Evolutionary conservation across 2,329 filamentous ascomycete genomes (phyloP).

Genomic region (Fusarium ramigenum): DNA sequence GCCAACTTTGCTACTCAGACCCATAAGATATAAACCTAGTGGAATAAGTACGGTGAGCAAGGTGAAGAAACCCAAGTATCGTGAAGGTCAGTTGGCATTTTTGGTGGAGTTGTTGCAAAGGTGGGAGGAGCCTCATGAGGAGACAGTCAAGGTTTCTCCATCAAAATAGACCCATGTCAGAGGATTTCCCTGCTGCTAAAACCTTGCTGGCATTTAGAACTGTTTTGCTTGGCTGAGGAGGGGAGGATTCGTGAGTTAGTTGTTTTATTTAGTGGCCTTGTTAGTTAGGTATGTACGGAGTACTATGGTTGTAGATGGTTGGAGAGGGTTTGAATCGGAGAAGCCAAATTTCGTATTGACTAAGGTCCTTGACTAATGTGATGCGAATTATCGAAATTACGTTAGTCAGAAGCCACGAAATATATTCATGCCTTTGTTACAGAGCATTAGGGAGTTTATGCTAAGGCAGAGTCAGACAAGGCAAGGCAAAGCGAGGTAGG

Average conservation of each 20-base stretch:
- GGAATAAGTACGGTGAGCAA: slow-evolving; percentile 3
- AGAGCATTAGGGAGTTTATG: neutral
- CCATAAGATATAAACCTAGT: neutral
- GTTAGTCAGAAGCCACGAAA: neutral
- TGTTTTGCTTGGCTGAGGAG: neutral
- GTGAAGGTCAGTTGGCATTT: slow-evolving; percentile 28
- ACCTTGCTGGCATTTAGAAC: neutral
- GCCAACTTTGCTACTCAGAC: slow-evolving; percentile 12
- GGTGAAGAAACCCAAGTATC: slow-evolving; percentile 30
- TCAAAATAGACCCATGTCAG: slow-evolving; percentile 6
- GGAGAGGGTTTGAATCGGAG: neutral
- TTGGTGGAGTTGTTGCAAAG: slow-evolving; percentile 33
- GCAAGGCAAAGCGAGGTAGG: neutral
- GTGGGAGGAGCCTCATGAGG: slow-evolving; percentile 32
- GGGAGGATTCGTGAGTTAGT: neutral
- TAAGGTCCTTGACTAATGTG: slow-evolving; percentile 2
- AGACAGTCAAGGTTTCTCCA: slow-evolving; percentile 20
- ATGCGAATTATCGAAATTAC: neutral
- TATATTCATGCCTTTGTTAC: neutral
- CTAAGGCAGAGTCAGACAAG: neutral
- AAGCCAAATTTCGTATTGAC: neutral
- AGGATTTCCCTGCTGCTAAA: neutral
- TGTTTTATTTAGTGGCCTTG: neutral
- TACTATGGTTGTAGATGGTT: neutral
- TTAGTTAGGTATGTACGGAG: neutral